These are phyloP conservation scores for Endoconidiophora laricicola DNA, from an alignment of 2,329 filamentous ascomycete genomes.

Conservation along the genomic window DNA sequence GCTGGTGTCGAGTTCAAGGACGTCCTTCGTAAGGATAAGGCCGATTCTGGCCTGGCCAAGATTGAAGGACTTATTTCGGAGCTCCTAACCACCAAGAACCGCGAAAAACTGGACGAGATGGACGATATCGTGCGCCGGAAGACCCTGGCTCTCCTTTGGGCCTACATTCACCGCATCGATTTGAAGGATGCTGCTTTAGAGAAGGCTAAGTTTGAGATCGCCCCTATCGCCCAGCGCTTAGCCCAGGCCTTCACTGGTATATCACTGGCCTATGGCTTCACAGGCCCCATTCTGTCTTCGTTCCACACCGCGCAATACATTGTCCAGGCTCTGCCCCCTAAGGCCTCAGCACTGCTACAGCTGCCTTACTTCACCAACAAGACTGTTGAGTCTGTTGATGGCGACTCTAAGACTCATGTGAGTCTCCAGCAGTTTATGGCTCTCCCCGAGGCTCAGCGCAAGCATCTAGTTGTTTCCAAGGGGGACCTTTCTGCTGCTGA, in stretches of 20 bases:
- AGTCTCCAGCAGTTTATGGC: constrained; percentile 81
- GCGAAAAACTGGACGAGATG: constrained; percentile 57
- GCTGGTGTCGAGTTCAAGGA: constrained; percentile 64
- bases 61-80: constrained; percentile 67
- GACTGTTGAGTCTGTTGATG: constrained; percentile 51
- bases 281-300: constrained; percentile 63
- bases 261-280: constrained; percentile 71
- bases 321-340: constrained; percentile 75
- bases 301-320: constrained; percentile 73
- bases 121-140: constrained; percentile 72
- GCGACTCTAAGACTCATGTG: constrained; percentile 57
- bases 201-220: constrained; percentile 75
- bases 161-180: constrained; percentile 78
- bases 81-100: constrained; percentile 50
- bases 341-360: constrained; percentile 75
- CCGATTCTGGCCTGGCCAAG: constrained; percentile 65
- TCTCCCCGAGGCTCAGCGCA: constrained; percentile 57
- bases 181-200: constrained; percentile 63
- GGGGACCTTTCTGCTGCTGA: constrained; percentile 57
- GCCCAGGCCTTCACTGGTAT: constrained; percentile 80
- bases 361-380: constrained; percentile 68
- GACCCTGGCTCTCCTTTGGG: constrained; percentile 80
- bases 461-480: constrained; percentile 51
- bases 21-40: constrained; percentile 58
- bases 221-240: constrained; percentile 68